These are phyloP conservation scores for Leucocoprinus leucothites DNA, from an alignment of 768 basidiomycete species.

Conservation along the genomic window DNA sequence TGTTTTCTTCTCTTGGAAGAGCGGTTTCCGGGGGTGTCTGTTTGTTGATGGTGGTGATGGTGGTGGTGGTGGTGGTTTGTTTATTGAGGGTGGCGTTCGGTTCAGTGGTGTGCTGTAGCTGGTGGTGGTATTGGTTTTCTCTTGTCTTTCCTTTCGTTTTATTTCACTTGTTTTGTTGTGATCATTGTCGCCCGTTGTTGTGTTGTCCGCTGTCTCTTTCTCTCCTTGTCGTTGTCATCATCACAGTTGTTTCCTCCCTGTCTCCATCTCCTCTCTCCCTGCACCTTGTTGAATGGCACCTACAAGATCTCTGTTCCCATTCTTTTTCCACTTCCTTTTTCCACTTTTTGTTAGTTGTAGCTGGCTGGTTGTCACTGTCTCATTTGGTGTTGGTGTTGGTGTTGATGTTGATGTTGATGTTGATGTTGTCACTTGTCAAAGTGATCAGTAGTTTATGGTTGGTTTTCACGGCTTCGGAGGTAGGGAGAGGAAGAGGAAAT, in stretches of 20 bases:
- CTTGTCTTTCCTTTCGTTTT: no score
- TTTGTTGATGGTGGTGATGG: slow-evolving; percentile 1
- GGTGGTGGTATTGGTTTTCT: neutral
- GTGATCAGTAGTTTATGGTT: no score
- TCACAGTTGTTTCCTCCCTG: slow-evolving; percentile 13
- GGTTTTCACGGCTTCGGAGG: no score
- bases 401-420: no score
- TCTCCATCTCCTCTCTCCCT: slow-evolving; percentile 17
- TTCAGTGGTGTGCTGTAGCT: slow-evolving; percentile 4
- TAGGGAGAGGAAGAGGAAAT: no score
- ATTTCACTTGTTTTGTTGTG: slow-evolving; percentile 10
- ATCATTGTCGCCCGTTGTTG: slow-evolving; percentile 8
- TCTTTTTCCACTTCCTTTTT: no score
- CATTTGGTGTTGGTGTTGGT: no score
- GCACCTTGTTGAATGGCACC: no score
- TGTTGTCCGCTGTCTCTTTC: slow-evolving; percentile 15
- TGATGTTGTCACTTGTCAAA: no score
- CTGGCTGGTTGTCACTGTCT: no score
- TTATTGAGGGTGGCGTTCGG: neutral
- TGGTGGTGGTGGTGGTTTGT: neutral
- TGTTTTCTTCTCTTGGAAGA: neutral
- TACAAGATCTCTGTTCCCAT: no score
- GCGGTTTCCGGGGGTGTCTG: neutral
- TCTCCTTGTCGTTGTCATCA: neutral
- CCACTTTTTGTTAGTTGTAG: no score